These are phyloP conservation scores for Crithidia bombi DNA, from an alignment of 208 protist species.

Conservation along the genomic window DNA sequence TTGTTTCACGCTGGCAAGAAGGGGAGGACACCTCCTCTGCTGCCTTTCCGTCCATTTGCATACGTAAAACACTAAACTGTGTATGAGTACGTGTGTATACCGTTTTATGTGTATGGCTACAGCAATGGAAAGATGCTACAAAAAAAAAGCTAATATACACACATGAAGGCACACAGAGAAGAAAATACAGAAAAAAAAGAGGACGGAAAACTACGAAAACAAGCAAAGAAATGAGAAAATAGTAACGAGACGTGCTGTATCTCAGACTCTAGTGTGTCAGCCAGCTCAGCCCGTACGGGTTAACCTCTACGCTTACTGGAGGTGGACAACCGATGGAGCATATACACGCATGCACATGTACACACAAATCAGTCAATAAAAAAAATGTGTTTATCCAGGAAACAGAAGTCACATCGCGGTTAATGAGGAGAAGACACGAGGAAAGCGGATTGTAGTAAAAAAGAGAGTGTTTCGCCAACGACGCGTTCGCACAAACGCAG, in stretches of 20 bases:
- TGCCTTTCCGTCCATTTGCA: background rate
- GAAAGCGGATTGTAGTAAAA: no score
- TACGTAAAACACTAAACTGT: background rate
- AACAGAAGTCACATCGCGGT: no score
- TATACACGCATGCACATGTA: no score
- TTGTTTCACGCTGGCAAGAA: background rate
- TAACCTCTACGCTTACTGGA: background rate
- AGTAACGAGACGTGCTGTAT: no score
- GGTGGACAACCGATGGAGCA: no score
- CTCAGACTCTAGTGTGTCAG: background rate
- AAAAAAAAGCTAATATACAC: background rate
- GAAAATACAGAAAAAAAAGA: background rate
- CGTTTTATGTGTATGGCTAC: conserved; percentile 1
- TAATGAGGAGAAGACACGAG: no score
- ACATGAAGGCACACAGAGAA: background rate
- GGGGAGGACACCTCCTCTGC: conserved; percentile 4
- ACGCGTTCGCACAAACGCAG: no score
- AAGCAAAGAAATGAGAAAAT: conserved; percentile 13
- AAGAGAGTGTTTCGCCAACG: no score
- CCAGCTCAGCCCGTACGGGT: background rate
- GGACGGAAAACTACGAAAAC: background rate
- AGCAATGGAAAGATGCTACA: background rate
- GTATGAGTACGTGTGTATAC: conserved; percentile 20
- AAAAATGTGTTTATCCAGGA: no score
- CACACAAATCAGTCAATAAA: no score